Evolutionary conservation across 164 flowering plant genomes (phyloP), one percentile per base, ranked within the genome.

Genomic region (Chloranthus sessilifolius): DNA sequence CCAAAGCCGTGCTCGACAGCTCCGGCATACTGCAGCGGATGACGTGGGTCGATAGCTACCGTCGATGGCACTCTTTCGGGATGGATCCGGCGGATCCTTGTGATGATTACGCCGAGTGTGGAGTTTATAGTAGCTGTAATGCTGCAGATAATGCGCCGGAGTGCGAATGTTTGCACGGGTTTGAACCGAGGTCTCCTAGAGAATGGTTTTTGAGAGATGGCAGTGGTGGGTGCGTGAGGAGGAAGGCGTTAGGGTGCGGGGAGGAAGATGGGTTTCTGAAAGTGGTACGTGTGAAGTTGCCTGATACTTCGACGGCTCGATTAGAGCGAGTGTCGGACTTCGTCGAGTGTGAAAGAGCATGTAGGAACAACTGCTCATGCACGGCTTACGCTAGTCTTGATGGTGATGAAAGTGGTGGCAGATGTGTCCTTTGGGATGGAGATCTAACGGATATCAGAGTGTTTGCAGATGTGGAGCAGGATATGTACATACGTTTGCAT

Each of bases 81-180:
- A 6, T 43, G 2, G n/a, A n/a, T 4, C 52, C 30, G 3, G 41
- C 5, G 5, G 64, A 66, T 21, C 14, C 24, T 1, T 73, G 74
- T 39, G 67, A 66, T 15, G 33, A 8, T 19, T 70, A 65, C 40
- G 47, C 30, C 2, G 20, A 38, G 2, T 75, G 80, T 53, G 80
- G 80, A 7, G 27, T 61, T 3, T 52, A 67, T 40, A 69, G 69
- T 2, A 33, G n/a, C 20, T 75, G 80, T 33, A 22, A 52, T 40
- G 47, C n/a, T n/a, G n/a, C 33, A 1, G 37, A 42, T 19, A 29
- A 40, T 1, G 41, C 68, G 2, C 65, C 75, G 1, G 33, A 17
- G 0, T 72, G 77, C 25, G 52, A 36, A 24, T 75, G 80, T 40
- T 50, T 75, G 41, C 19, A 56, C 5, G 73, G 75, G 14, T 75